phyloP scores from a whole-genome alignment of 2,329 filamentous ascomycete genomes.

The Chaetoscypha palmicola region DNA sequence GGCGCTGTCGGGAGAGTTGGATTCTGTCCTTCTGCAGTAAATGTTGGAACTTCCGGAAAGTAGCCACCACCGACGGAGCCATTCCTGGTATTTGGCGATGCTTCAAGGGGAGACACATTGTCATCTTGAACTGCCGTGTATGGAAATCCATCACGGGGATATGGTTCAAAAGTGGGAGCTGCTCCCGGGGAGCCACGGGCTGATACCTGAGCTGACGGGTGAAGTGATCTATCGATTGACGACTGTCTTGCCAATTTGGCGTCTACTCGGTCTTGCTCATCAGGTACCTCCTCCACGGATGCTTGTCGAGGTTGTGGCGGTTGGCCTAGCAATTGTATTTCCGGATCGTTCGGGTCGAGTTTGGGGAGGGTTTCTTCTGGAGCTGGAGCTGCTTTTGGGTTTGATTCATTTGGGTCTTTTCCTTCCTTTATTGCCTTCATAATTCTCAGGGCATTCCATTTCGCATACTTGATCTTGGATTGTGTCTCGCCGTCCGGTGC shows the following conservation, averaged over 20 bases:
- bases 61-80: conserved; percentile 50
- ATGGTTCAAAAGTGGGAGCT: conserved; percentile 30
- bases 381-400: conserved; percentile 57
- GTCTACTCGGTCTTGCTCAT: conserved; percentile 45
- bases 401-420: conserved; percentile 85
- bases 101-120: conserved; percentile 47
- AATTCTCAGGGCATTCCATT: conserved; percentile 90
- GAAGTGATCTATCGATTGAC: conserved; percentile 42
- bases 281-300: conserved; percentile 50
- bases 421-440: conserved; percentile 84
- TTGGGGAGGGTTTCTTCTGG: conserved; percentile 38
- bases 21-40: conserved; percentile 24
- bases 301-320: conserved; percentile 34
- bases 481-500: conserved; percentile 65
- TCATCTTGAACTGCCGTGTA: conserved; percentile 29
- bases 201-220: conserved; percentile 33
- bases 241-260: conserved; percentile 39
- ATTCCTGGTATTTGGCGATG: conserved; percentile 36
- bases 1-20: conserved; percentile 26
- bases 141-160: conserved; percentile 27
- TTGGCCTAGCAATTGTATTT: conserved; percentile 49
- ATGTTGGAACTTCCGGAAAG: conserved; percentile 43
- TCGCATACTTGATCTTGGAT: conserved; percentile 91
- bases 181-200: conserved; percentile 22
- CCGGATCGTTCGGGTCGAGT: conserved; percentile 58